Percentiles rank a stretch among this genome's conserved stretches.
Evolutionary conservation across 768 basidiomycete genomes (phyloP).

Genomic region (Gymnopilus junonius): DNA sequence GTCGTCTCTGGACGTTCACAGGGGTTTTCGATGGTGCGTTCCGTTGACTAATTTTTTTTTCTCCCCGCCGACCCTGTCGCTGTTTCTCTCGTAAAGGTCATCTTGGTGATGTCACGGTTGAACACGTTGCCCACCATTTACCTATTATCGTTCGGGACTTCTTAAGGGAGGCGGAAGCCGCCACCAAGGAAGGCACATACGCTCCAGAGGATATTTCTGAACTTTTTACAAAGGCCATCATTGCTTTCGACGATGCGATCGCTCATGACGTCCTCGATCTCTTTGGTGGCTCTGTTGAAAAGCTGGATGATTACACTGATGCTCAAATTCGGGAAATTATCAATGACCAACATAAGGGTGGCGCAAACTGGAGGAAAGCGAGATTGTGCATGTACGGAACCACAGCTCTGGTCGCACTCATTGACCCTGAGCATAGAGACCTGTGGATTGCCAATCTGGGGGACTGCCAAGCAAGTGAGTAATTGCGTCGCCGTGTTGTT

Average conservation of each 20-base stretch:
- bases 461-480: slow-evolving; percentile 78
- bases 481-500: neutral
- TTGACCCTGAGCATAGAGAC: slow-evolving; percentile 69
- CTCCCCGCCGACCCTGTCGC: slow-evolving; percentile 1
- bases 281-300: slow-evolving; percentile 57
- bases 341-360: slow-evolving; percentile 64
- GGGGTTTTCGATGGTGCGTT: slow-evolving; percentile 72
- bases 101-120: slow-evolving; percentile 70
- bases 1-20: slow-evolving; percentile 64
- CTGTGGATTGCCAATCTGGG: slow-evolving; percentile 84
- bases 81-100: slow-evolving; percentile 48
- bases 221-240: slow-evolving; percentile 60
- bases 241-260: slow-evolving; percentile 68
- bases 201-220: slow-evolving; percentile 57
- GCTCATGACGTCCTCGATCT: slow-evolving; percentile 66
- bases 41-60: slow-evolving; percentile 2
- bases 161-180: slow-evolving; percentile 46
- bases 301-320: slow-evolving; percentile 55
- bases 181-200: slow-evolving; percentile 41
- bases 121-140: slow-evolving; percentile 68
- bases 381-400: slow-evolving; percentile 81
- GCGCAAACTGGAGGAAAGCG: slow-evolving; percentile 65
- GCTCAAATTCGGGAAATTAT: slow-evolving; percentile 60
- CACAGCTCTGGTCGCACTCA: slow-evolving; percentile 73
- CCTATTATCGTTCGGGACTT: slow-evolving; percentile 70